phyloP scores from a whole-genome alignment of 2,329 filamentous ascomycete genomes.

The Coniosporium tulheliwenetii region DNA sequence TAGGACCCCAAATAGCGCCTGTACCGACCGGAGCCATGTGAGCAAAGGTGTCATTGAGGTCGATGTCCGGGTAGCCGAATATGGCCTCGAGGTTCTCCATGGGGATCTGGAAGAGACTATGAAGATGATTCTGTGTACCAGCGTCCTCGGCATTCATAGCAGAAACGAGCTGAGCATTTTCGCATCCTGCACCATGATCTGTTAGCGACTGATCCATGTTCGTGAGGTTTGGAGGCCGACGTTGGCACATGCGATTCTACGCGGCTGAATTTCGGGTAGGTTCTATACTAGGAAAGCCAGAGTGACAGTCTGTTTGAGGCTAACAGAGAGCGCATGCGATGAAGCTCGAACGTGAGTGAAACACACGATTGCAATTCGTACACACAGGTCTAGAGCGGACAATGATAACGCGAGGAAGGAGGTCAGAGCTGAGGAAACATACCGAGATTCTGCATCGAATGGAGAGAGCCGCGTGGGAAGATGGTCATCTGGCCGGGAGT shows the following conservation, averaged over 20 bases:
- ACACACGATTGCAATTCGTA: not conserved
- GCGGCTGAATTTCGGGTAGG: too few relatives aligned
- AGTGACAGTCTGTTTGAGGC: too few relatives aligned
- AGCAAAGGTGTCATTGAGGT: slow-evolving; percentile 14
- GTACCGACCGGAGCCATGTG: slow-evolving; percentile 24
- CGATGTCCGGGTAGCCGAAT: slow-evolving; percentile 20
- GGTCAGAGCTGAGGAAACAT: slow-evolving; percentile 4
- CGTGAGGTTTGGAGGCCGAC: too few relatives aligned
- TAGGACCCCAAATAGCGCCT: slow-evolving; percentile 24
- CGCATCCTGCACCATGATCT: slow-evolving; percentile 22
- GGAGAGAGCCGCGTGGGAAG: slow-evolving; percentile 32
- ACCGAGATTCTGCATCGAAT: slow-evolving; percentile 36
- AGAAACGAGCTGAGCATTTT: slow-evolving; percentile 32
- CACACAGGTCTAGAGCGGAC: not conserved
- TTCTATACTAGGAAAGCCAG: too few relatives aligned
- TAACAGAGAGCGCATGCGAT: too few relatives aligned
- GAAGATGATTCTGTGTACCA: slow-evolving; percentile 33
- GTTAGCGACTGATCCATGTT: not conserved
- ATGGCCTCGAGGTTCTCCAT: slow-evolving; percentile 26
- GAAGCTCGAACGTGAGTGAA: not conserved
- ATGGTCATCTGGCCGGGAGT: slow-evolving; percentile 32
- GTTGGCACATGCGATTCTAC: too few relatives aligned
- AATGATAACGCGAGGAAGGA: not conserved
- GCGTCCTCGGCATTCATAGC: slow-evolving; percentile 33
- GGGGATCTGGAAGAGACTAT: slow-evolving; percentile 25